Evolutionary conservation across 495 filamentous ascomycete species (phyloP), one percentile per base, ranked within the genome.

Genomic region (Aspergillus olivimuriae): DNA sequence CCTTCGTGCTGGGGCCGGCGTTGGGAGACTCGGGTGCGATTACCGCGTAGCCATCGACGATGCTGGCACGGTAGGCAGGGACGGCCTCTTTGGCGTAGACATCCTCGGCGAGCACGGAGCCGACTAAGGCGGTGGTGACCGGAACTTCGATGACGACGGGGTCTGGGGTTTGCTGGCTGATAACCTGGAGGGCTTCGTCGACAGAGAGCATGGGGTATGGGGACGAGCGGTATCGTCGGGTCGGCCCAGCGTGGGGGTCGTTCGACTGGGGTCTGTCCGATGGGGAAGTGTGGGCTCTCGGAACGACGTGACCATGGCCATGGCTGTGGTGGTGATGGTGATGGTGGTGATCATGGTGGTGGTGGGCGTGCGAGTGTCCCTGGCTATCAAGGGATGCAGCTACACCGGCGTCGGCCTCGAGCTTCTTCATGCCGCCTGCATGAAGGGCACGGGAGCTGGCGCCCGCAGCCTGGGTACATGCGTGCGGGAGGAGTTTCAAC

Each of bases 1-100:
- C 88, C 48, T 82, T 84, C 8, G 81, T 74, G 30, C 78, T 82
- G 3, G 64, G 59, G 0, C 74, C 78, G 28, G 77, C 68, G 6
- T 72, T 55, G 8, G 76, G 64, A 6, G 60, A 52, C 14, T 60
- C 56, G 1, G 68, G 56, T 10, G 64, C 66, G 47, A 70, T 71
- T 14, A 96, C 75, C 2, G 94, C 94, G 57, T 99, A 99, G 9
- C 92, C 92, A 58, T 99, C 92, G 2, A 99, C 94, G 44, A 95
- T 99, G 56, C 89, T 95, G 31, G 92, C 92, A 39, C 86, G 77
- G 65, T 87, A 99, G 4, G 94, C 92, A 4, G 92, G 92, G 0
- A 97, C 94, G 11, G 81, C 70, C 55, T 95, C 90, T 17, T 68
- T 58, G 3, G 92, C 87, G 34, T 71, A 76, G 28, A 97, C 81